Conservation (phyloP, 495 filamentous ascomycete species). For the Penicillium arizonense region DNA sequence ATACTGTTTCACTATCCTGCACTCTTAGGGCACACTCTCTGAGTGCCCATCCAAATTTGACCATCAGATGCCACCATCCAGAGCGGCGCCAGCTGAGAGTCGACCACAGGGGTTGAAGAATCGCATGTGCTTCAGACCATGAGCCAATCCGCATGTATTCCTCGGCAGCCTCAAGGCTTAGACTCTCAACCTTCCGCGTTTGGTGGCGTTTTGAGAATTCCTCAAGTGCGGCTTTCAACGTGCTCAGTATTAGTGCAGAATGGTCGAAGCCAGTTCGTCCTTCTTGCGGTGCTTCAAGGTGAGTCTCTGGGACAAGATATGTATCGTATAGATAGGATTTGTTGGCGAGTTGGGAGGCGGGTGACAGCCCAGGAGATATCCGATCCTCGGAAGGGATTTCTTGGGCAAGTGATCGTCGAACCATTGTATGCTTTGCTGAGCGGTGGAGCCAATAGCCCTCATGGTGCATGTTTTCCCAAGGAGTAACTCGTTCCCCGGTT, state of each 20-base stretch:
- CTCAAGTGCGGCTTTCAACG: slow-evolving; percentile 56
- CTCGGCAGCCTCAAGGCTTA: slow-evolving; percentile 67
- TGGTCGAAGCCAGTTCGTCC: slow-evolving; percentile 60
- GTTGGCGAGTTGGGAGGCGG: slow-evolving; percentile 64
- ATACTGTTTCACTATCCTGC: slow-evolving; percentile 61
- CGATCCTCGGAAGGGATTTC: slow-evolving; percentile 76
- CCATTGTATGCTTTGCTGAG: slow-evolving; percentile 63
- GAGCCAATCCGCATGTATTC: slow-evolving; percentile 60
- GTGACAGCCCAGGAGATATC: slow-evolving; percentile 61
- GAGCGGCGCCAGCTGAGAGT: slow-evolving; percentile 70
- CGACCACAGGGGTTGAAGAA: slow-evolving; percentile 72
- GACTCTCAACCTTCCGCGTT: slow-evolving; percentile 60
- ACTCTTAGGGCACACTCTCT: slow-evolving; percentile 66
- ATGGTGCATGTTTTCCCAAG: slow-evolving; percentile 83
- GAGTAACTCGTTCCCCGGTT: slow-evolving; percentile 61
- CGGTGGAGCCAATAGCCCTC: slow-evolving; percentile 81
- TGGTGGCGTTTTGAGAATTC: slow-evolving; percentile 68
- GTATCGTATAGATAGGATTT: slow-evolving; percentile 75
- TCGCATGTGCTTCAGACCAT: slow-evolving; percentile 64
- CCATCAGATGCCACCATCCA: slow-evolving; percentile 77
- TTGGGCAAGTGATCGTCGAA: slow-evolving; percentile 58
- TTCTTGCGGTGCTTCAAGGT: slow-evolving; percentile 63
- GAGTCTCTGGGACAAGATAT: slow-evolving; percentile 77
- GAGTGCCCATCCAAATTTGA: slow-evolving; percentile 70
- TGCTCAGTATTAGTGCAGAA: slow-evolving; percentile 56